phyloP scores from a whole-genome alignment of 2,329 filamentous ascomycete species.

The Colletotrichum sp. region DNA sequence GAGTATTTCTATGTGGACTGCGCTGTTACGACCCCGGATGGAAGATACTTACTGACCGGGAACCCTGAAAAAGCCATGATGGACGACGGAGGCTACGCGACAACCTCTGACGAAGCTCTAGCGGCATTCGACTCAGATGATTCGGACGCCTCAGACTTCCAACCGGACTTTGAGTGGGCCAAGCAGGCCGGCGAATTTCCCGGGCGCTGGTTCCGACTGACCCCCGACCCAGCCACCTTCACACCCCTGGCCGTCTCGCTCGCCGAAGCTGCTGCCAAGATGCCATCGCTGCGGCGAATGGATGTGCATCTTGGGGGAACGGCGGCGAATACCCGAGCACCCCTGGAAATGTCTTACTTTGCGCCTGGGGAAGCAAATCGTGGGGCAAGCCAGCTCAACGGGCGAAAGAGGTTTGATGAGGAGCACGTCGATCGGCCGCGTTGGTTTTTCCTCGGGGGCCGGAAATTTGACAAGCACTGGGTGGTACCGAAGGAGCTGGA shows the following conservation, averaged over 20 bases:
- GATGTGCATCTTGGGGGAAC: neutral
- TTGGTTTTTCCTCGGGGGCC: neutral
- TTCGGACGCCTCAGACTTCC: neutral
- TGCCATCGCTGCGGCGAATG: neutral
- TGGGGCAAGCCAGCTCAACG: neutral
- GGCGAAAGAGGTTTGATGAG: neutral
- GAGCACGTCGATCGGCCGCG: neutral
- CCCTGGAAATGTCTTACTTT: neutral
- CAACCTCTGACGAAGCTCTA: neutral
- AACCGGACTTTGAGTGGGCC: neutral
- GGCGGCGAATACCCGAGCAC: neutral
- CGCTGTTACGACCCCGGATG: neutral
- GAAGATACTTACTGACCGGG: neutral
- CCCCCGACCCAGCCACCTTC: neutral
- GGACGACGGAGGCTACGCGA: neutral
- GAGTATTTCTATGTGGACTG: neutral
- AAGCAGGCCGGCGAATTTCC: neutral
- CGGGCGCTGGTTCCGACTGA: neutral
- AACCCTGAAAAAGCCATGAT: neutral
- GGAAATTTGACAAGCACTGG: neutral
- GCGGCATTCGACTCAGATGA: neutral
- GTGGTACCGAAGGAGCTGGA: neutral
- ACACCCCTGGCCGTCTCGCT: neutral
- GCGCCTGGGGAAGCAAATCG: neutral
- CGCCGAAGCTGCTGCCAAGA: neutral